These are phyloP conservation scores for Hericium erinaceus DNA, from an alignment of 768 basidiomycete species.

Conservation along the genomic window DNA sequence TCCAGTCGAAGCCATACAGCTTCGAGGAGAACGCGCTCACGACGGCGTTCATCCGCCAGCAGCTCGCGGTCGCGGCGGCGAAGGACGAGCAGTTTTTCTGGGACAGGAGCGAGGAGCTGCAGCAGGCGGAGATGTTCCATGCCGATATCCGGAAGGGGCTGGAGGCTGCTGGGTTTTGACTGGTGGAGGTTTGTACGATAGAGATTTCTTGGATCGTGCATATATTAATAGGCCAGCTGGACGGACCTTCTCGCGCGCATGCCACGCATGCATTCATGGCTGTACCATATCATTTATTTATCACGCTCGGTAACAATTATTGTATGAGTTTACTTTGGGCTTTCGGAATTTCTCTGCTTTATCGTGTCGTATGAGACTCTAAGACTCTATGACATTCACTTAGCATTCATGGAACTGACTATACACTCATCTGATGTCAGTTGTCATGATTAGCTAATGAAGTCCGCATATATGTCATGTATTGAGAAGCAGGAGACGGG, in stretches of 20 bases:
- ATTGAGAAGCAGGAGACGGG: conserved; percentile 30
- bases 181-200: neutral
- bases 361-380: neutral
- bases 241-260: neutral
- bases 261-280: neutral
- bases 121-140: conserved; percentile 47
- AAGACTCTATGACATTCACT: neutral
- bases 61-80: conserved; percentile 30
- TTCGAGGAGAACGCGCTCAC: conserved; percentile 38
- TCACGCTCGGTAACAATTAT: neutral
- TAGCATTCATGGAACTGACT: neutral
- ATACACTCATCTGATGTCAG: neutral
- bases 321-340: neutral
- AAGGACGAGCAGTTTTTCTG: conserved; percentile 47
- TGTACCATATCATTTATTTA: neutral
- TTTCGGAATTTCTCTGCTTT: neutral
- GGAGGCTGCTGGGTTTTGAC: conserved; percentile 58
- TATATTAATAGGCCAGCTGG: neutral
- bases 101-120: conserved; percentile 50
- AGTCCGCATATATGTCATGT: conserved; percentile 25
- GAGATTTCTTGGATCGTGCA: neutral
- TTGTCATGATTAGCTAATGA: neutral
- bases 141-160: conserved; percentile 61
- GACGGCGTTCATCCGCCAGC: conserved; percentile 36
- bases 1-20: conserved; percentile 43